Base-by-base conservation (phyloP, 129 eudicot genomes). In the Flaveria robusta region DNA sequence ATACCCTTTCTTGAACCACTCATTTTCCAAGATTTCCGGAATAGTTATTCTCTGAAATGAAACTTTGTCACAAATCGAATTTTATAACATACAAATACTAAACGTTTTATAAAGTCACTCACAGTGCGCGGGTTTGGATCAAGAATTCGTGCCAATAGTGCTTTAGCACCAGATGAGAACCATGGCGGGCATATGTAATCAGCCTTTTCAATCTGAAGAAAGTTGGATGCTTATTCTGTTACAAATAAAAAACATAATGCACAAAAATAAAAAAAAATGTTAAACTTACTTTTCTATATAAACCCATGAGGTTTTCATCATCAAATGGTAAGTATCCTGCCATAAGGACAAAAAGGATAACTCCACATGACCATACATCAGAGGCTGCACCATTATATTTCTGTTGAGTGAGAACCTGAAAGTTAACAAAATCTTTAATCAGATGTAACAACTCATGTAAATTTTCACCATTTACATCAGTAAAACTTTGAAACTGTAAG, bases 341-440 rank as follows among this genome's bases (percentile, higher is more conserved):
- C 98, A 90, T 88, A n/a, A 93, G 88, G 37, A 93, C 98, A 70
- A 90, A 93, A 37, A 93, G 92, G 81, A 93, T 93, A 76, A 93
- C 97, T 49, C 98, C 98, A 74, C 97, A 93, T 65, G 96, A 93
- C 98, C 98, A 93, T 73, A 93, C 63, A 72, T 93, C 98, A 68
- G 97, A 78, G 39, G 97, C 64, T 45, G 97, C 92, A 76, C 98
- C 97, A 78, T 93, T 87, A 74, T 93, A 93, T 66, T 96, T 96
- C 79, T 85, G 84, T 70, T 87, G 90, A 37, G 81, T 85, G 66
- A 93, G 95, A 77, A 93, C 98, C 97, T 93, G 88, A 79, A 16
- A 66, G 52, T 2, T 62, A 82, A 58, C 3, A 66, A 80, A 55
- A 70, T 31, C 2, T 22, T 64, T 29, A 8, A 37, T 9, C 68